Evolutionary conservation across 805 yeast species (phyloP).

Genomic region (Suhomyces emberorum): DNA sequence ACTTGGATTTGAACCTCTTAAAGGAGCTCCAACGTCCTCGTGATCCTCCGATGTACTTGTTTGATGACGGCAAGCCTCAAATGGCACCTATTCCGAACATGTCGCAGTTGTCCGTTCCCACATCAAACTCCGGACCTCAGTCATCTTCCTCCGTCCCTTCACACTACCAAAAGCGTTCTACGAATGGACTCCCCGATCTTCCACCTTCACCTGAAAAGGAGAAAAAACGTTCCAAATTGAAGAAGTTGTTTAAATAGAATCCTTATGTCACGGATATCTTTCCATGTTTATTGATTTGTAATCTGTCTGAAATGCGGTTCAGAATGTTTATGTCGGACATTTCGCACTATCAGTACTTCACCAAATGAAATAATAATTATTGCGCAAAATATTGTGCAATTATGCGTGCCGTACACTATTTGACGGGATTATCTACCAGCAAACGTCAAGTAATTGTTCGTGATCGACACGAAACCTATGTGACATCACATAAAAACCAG

Average conservation of each 20-base stretch:
- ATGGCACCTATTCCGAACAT: conserved; percentile 8
- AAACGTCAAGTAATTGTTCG: too few species aligned
- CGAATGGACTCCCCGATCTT: conserved; percentile 5
- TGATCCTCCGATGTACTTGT: conserved; percentile 43
- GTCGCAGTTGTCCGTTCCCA: conserved; percentile 2
- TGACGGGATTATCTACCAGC: too few species aligned
- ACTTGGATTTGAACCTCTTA: conserved; percentile 41
- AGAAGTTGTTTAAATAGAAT: conserved; percentile 38
- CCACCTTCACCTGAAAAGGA: conserved; percentile 20
- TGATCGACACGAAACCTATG: too few species aligned
- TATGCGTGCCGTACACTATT: too few species aligned
- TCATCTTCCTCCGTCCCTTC: conserved; percentile 14
- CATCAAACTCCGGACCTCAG: conserved; percentile 11
- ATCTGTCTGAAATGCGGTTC: too few species aligned
- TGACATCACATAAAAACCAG: too few species aligned
- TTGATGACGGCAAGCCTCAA: conserved; percentile 28
- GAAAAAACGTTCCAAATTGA: conserved; percentile 46
- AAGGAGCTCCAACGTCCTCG: conserved; percentile 25
- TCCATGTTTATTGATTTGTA: too few species aligned
- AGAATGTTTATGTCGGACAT: too few species aligned
- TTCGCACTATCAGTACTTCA: too few species aligned
- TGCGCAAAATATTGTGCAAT: too few species aligned
- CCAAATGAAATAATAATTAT: too few species aligned
- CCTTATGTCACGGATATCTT: too few species aligned
- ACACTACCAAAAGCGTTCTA: conserved; percentile 25